These are phyloP conservation scores for Alternaria gansuensis DNA, from an alignment of 2,329 filamentous ascomycete species.

Conservation along the genomic window DNA sequence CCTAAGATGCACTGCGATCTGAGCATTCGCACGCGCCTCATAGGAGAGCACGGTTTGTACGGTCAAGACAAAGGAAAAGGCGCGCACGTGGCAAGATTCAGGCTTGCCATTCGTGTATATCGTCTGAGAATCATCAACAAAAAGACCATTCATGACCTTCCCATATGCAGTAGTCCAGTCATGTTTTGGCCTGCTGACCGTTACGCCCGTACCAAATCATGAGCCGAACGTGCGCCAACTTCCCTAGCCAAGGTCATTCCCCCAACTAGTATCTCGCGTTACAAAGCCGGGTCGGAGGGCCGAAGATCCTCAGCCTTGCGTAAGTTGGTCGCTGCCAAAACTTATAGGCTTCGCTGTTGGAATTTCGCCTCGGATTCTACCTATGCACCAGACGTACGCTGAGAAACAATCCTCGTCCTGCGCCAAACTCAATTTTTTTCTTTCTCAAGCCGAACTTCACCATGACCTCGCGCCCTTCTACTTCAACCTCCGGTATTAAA, in stretches of 20 bases:
- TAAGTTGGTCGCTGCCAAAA: not conserved
- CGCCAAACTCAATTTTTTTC: rapidly evolving
- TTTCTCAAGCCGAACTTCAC: not conserved
- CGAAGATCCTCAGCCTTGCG: not conserved
- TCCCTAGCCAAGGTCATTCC: not conserved
- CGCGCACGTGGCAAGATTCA: not conserved
- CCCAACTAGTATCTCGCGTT: not conserved
- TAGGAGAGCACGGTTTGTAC: not conserved
- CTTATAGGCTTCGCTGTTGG: not conserved
- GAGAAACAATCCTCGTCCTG: not conserved
- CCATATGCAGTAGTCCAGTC: not conserved
- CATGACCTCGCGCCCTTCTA: not conserved
- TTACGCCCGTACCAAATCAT: not conserved
- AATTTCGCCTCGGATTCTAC: not conserved
- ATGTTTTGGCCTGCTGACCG: not conserved
- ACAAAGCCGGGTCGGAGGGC: not conserved
- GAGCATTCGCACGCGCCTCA: not conserved
- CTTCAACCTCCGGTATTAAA: not conserved
- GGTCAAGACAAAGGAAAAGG: not conserved
- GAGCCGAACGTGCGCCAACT: not conserved
- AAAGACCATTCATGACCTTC: not conserved
- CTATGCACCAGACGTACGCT: not conserved
- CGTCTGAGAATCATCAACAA: not conserved
- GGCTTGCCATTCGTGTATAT: not conserved
- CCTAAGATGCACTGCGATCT: not conserved